phyloP scores from a whole-genome alignment of 495 filamentous ascomycete species.

The Neurospora pannonica region DNA sequence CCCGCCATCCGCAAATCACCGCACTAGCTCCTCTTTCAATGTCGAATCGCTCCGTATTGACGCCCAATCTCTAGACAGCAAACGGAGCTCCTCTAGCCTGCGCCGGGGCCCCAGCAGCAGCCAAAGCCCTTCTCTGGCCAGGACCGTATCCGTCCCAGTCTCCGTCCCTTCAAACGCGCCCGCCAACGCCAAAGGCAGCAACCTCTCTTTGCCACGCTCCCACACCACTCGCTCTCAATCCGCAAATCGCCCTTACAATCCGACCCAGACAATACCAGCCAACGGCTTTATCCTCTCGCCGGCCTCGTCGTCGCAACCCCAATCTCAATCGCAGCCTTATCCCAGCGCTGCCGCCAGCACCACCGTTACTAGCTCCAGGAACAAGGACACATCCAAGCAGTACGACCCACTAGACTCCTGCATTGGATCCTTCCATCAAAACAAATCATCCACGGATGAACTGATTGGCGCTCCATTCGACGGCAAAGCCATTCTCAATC shows the following conservation, averaged over 20 bases:
- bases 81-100: slow-evolving; percentile 48
- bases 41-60: slow-evolving; percentile 38
- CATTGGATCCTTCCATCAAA: background rate
- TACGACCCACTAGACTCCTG: slow-evolving; percentile 1
- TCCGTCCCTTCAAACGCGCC: slow-evolving; percentile 29
- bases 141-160: slow-evolving; percentile 7
- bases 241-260: slow-evolving; percentile 17
- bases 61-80: slow-evolving; percentile 42
- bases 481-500: slow-evolving; percentile 57
- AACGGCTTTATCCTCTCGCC: slow-evolving; percentile 19
- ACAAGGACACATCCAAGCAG: slow-evolving; percentile 1
- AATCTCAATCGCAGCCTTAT: slow-evolving; percentile 7
- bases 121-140: slow-evolving; percentile 40
- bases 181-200: slow-evolving; percentile 12
- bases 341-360: background rate
- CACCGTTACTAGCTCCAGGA: background rate
- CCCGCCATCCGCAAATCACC: slow-evolving; percentile 30
- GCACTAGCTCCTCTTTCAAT: slow-evolving; percentile 29
- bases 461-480: slow-evolving; percentile 62
- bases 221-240: slow-evolving; percentile 18
- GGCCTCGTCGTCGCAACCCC: slow-evolving; percentile 3
- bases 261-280: slow-evolving; percentile 27
- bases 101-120: slow-evolving; percentile 54
- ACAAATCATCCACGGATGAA: slow-evolving; percentile 44
- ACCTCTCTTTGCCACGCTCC: slow-evolving; percentile 31